Evolutionary conservation across 2,329 filamentous ascomycete genomes (phyloP).

Genomic region (Karstenula rhodostoma): DNA sequence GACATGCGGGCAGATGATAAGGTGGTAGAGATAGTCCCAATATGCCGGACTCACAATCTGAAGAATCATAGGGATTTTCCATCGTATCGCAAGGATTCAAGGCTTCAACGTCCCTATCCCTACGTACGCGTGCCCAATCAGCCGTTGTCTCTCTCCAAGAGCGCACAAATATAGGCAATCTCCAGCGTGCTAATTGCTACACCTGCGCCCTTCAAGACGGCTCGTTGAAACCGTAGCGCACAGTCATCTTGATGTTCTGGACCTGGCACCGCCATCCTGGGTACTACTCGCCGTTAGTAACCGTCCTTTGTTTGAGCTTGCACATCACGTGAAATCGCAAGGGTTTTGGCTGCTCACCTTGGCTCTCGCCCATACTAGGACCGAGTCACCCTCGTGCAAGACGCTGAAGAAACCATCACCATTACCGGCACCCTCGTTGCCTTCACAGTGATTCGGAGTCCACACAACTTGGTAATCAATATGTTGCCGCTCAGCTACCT

Average conservation of each 20-base stretch:
- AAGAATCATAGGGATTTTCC: too few species aligned
- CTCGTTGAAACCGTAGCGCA: constrained; percentile 31
- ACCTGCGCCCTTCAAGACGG: background rate
- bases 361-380: constrained; percentile 44
- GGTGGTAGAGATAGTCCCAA: too few species aligned
- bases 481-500: constrained; percentile 26
- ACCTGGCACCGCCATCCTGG: constrained; percentile 42
- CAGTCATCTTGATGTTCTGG: constrained; percentile 26
- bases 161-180: background rate
- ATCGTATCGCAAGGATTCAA: constrained; percentile 11
- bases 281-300: constrained; percentile 29
- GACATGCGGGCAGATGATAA: too few species aligned
- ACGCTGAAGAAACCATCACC: constrained; percentile 38
- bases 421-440: constrained; percentile 35
- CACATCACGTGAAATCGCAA: background rate
- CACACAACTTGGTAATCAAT: constrained; percentile 32
- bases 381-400: constrained; percentile 35
- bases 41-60: too few species aligned
- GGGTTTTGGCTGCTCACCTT: constrained; percentile 31
- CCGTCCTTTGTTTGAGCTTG: background rate
- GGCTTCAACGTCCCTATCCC: constrained; percentile 5
- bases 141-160: background rate
- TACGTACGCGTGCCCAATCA: constrained; percentile 6
- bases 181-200: background rate
- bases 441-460: constrained; percentile 21